Evolutionary conservation across 2,329 filamentous ascomycete genomes (phyloP).

Genomic region (Nemania sp.): DNA sequence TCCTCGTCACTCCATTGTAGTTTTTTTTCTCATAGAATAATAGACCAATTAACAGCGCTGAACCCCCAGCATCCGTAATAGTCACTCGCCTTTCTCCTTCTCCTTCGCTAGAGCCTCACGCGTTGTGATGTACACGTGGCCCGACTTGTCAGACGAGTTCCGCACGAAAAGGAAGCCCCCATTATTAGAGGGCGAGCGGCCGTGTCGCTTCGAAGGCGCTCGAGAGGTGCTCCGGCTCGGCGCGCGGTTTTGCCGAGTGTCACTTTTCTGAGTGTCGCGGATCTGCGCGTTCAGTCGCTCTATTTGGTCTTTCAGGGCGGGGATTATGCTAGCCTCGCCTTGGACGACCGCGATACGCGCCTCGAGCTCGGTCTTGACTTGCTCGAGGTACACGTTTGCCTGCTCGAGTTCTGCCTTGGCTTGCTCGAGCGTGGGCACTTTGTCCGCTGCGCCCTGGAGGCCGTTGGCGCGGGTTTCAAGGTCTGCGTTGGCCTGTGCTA

Average conservation of each 20-base stretch:
- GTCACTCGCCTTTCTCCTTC: conserved; percentile 42
- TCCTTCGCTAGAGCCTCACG: conserved; percentile 45
- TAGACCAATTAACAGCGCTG: conserved; percentile 23
- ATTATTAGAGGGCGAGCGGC: conserved; percentile 44
- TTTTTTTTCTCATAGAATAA: conserved; percentile 4
- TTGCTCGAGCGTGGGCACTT: conserved; percentile 42
- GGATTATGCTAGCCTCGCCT: conserved; percentile 43
- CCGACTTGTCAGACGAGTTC: conserved; percentile 43
- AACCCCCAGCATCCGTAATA: conserved; percentile 27
- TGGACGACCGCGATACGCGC: conserved; percentile 23
- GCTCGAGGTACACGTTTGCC: conserved; percentile 28
- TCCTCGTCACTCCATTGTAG: conserved; percentile 12
- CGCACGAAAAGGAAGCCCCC: conserved; percentile 47
- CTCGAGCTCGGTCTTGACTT: conserved; percentile 33
- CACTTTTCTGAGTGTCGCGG: conserved; percentile 32
- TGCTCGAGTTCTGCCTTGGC: conserved; percentile 30
- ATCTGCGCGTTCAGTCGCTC: conserved; percentile 42
- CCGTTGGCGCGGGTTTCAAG: conserved; percentile 41
- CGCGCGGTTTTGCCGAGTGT: conserved; percentile 35
- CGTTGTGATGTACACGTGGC: conserved; percentile 47
- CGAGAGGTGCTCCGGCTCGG: conserved; percentile 48
- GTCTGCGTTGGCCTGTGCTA: conserved; percentile 41
- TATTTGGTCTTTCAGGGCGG: conserved; percentile 43
- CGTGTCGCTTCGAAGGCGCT: conserved; percentile 44
- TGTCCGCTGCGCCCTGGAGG: conserved; percentile 42